A percentile compares a stretch with the other conserved stretches of the same genome.
These are phyloP conservation scores for Mimosa bimucronata DNA, from an alignment of 306 rosid genomes.

Conservation along the genomic window DNA sequence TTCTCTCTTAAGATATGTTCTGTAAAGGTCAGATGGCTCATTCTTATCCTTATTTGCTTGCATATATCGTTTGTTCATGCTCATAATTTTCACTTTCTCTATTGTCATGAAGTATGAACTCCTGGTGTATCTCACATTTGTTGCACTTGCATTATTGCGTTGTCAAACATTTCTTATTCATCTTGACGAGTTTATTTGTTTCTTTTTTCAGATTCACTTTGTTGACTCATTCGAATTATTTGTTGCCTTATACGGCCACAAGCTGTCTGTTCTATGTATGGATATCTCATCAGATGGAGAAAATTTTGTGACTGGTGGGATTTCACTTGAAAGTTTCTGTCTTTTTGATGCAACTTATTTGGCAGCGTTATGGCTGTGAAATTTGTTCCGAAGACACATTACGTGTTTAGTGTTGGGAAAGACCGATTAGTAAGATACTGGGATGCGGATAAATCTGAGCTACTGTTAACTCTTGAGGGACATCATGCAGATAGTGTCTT, in stretches of 20 bases:
- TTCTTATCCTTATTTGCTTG: slow-evolving; percentile 29
- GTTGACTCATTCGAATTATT: slow-evolving; percentile 76
- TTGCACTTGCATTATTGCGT: slow-evolving; percentile 16
- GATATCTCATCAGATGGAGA: slow-evolving; percentile 97
- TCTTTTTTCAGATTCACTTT: slow-evolving; percentile 69
- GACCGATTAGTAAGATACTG: slow-evolving; percentile 84
- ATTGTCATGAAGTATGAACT: not conserved
- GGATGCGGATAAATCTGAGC: slow-evolving; percentile 98
- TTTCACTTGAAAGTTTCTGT: slow-evolving; percentile 32
- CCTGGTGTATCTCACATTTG: not conserved
- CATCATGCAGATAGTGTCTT: slow-evolving; percentile 96
- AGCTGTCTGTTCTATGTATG: slow-evolving; percentile 93
- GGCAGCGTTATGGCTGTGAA: slow-evolving; percentile 87
- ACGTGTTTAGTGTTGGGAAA: slow-evolving; percentile 88
- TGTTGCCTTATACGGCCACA: slow-evolving; percentile 89
- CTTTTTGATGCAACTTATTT: slow-evolving; percentile 38
- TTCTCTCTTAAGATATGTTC: slow-evolving; percentile 28
- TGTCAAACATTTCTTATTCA: slow-evolving; percentile 10
- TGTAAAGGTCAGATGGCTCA: slow-evolving; percentile 69
- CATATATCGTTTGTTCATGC: slow-evolving; percentile 17
- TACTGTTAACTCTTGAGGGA: slow-evolving; percentile 90
- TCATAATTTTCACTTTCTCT: slow-evolving; percentile 25
- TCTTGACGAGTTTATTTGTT: slow-evolving; percentile 36
- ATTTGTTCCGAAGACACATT: slow-evolving; percentile 86
- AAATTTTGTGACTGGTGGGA: slow-evolving; percentile 74